These are phyloP conservation scores for Lathyrus sativus DNA, from an alignment of 306 rosid species.

Conservation along the genomic window DNA sequence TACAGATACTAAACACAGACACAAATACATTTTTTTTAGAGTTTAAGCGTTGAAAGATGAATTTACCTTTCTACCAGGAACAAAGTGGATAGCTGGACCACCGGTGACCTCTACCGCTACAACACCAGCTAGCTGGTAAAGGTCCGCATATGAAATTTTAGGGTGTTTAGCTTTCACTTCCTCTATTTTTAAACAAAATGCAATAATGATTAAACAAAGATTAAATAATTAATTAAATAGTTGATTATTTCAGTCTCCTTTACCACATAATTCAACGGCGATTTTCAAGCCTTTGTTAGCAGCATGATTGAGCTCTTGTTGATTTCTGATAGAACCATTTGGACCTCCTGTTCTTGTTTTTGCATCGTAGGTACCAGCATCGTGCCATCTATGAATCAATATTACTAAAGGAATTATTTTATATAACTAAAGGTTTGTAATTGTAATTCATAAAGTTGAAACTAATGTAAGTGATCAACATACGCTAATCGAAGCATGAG, in stretches of 20 bases:
- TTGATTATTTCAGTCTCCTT: neutral
- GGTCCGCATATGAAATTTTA: constrained; percentile 69
- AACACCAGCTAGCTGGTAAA: constrained; percentile 94
- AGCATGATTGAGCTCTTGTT: constrained; percentile 51
- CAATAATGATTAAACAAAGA: neutral
- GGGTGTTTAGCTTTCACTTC: constrained; percentile 76
- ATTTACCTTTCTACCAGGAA: constrained; percentile 81
- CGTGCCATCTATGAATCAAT: constrained; percentile 70
- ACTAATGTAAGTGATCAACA: neutral
- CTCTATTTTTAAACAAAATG: constrained; percentile 43
- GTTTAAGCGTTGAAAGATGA: neutral
- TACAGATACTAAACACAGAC: too few relatives aligned
- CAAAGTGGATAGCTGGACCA: constrained; percentile 76
- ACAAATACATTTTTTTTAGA: neutral
- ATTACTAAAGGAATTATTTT: neutral
- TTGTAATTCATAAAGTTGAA: neutral
- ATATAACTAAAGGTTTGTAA: neutral
- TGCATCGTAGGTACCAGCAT: constrained; percentile 79
- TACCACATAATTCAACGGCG: constrained; percentile 78
- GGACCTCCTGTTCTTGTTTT: constrained; percentile 75
- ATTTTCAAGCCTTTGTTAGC: constrained; percentile 67
- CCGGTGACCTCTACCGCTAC: constrained; percentile 91
- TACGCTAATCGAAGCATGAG: constrained; percentile 94
- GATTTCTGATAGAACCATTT: constrained; percentile 73
- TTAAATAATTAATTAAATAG: neutral